Conservation (phyloP, 2,329 filamentous ascomycete genomes). For the Onygenales sp. region DNA sequence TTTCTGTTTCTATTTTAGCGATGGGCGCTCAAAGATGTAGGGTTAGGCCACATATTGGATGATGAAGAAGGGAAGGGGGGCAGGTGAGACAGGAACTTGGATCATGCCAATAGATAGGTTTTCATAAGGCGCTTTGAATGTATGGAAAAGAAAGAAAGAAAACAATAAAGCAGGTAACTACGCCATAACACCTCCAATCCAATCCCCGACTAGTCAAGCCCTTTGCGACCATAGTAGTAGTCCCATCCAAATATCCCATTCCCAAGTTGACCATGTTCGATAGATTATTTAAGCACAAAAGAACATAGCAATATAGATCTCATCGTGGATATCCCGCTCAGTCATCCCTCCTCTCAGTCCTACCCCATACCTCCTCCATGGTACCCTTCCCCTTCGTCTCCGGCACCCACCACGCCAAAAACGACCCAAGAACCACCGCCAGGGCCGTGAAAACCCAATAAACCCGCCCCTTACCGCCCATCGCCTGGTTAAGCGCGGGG, state of each 20-base stretch:
- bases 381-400: slow-evolving; percentile 81
- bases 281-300: not conserved
- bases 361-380: slow-evolving; percentile 84
- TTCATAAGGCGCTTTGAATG: not conserved
- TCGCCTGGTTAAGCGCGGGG: slow-evolving; percentile 67
- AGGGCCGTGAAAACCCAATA: slow-evolving; percentile 85
- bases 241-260: too few relatives aligned
- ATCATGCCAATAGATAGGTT: not conserved
- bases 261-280: not conserved
- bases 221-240: too few relatives aligned
- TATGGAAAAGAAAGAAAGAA: not conserved
- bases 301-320: slow-evolving; percentile 1
- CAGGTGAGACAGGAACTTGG: not conserved
- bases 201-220: too few relatives aligned
- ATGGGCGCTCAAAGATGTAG: too few relatives aligned
- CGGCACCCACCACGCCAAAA: slow-evolving; percentile 66
- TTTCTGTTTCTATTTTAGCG: too few relatives aligned
- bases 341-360: slow-evolving; percentile 32
- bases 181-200: too few relatives aligned
- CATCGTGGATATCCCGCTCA: slow-evolving; percentile 6
- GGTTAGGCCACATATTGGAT: too few relatives aligned
- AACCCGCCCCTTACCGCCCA: slow-evolving; percentile 72
- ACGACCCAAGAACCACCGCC: slow-evolving; percentile 58
- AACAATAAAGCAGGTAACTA: too few relatives aligned
- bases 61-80: not conserved